phyloP scores from a whole-genome alignment of 2,329 filamentous ascomycete genomes.

The Paramyrothecium sp. region DNA sequence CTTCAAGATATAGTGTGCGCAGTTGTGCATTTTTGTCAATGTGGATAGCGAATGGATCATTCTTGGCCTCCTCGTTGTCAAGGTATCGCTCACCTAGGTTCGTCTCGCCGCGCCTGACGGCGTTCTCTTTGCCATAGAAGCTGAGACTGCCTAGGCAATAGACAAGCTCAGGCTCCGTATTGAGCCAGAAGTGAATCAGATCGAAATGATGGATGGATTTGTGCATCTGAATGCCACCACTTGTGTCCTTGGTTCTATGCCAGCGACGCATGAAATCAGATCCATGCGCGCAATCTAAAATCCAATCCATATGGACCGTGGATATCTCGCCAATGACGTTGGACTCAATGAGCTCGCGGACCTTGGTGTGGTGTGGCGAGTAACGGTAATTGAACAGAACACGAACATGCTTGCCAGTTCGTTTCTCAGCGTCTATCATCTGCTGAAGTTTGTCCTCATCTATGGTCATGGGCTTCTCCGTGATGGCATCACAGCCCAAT shows the following conservation, averaged over 20 bases:
- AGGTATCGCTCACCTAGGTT: slow-evolving; percentile 37
- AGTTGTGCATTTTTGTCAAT: slow-evolving; percentile 38
- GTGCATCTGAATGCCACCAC: slow-evolving; percentile 46
- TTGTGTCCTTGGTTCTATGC: slow-evolving; percentile 48
- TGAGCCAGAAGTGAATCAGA: slow-evolving; percentile 50
- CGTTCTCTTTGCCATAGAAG: slow-evolving; percentile 51
- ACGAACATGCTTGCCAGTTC: slow-evolving; percentile 39
- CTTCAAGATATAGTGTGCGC: slow-evolving; percentile 43
- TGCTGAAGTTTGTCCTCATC: slow-evolving; percentile 40
- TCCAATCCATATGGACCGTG: slow-evolving; percentile 49
- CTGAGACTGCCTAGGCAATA: slow-evolving; percentile 44
- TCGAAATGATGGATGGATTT: slow-evolving; percentile 53
- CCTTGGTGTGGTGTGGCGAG: slow-evolving; percentile 49
- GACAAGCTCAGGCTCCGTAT: slow-evolving; percentile 39
- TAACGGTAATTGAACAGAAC: slow-evolving; percentile 53
- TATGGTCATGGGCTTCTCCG: slow-evolving; percentile 53
- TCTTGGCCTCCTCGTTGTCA: slow-evolving; percentile 36
- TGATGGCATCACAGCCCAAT: slow-evolving; percentile 46
- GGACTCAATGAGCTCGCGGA: slow-evolving; percentile 40
- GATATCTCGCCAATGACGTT: slow-evolving; percentile 44
- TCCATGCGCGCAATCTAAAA: slow-evolving; percentile 47
- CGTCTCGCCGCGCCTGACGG: slow-evolving; percentile 39
- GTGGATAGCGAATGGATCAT: slow-evolving; percentile 45
- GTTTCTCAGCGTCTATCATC: slow-evolving; percentile 43
- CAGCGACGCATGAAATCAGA: slow-evolving; percentile 50